Base-by-base conservation (phyloP, 345 rosid species). In the Gossypium rotundifolium region DNA sequence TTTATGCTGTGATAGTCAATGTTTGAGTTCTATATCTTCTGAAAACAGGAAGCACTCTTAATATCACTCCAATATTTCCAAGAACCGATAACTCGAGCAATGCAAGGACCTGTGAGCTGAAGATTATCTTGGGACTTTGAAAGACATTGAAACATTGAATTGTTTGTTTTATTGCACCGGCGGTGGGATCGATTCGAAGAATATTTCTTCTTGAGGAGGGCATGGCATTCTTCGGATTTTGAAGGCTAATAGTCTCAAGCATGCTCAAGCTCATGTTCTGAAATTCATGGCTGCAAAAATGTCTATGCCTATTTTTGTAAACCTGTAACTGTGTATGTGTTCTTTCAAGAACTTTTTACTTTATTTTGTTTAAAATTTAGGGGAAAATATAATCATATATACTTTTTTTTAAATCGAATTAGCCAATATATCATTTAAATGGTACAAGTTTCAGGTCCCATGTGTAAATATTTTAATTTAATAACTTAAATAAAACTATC, bases 41-140 rank as follows among this genome's bases (percentile, higher is more conserved):
- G 7, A 1, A 65, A 65, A 44, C 70, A 65, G 70, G 70, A 65
- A 65, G 70, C 70, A 45, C 17, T 65, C n/a, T 7, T 18, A 7
- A 65, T 45, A 44, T 65, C 70, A 44, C 53, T 65, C 33, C 70
- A 65, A 65, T 65, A 65, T 44, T 65, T 65, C 53, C 70, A 65
- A 44, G 53, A 65, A 65, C 53, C 70, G 22, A 44, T 65, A 18
- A 20, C 29, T 44, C 70, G 70, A 11, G 70, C 53, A 65, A 11
- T 65, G 33, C 53, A 44, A 20, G 3, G 70, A 44, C n/a, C 9
- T 45, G 33, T 11, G n/a, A 65, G 53, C 53, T 65, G 70, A 20
- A 11, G 70, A 20, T 33, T 44, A 65, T 44, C 70, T 44, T 12
- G 70, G 53, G 70, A 65, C 9, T 44, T 17, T 42, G 11, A 44